Evolutionary conservation across 371 early-diverging fungal species (phyloP).

Genomic region (Saksenaea vasiformis): DNA sequence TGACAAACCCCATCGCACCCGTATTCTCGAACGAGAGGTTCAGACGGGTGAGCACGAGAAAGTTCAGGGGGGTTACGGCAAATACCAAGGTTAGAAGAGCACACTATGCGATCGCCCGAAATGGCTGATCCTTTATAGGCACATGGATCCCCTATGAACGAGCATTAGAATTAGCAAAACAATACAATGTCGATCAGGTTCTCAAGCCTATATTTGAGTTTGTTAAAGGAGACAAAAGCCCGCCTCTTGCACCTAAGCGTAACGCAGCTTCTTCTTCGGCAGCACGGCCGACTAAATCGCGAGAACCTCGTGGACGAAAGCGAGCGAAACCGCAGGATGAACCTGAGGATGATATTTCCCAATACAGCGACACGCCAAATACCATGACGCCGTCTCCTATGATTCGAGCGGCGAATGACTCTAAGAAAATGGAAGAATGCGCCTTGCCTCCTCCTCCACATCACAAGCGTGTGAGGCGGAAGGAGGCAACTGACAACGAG

Average conservation of each 20-base stretch:
- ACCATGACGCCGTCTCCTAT: neutral
- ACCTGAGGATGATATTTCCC: neutral
- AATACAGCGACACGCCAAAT: neutral
- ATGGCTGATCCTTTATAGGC: constrained; percentile 23
- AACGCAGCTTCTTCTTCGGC: constrained; percentile 13
- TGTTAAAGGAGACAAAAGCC: constrained; percentile 29
- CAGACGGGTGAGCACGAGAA: constrained; percentile 81
- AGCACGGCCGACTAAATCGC: constrained; percentile 13
- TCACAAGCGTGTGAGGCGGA: neutral
- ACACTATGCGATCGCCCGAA: neutral
- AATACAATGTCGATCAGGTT: constrained; percentile 37
- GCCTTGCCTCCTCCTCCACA: neutral
- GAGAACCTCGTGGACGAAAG: neutral
- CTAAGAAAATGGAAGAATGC: neutral
- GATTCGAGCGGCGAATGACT: neutral
- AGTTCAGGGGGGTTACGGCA: constrained; percentile 95
- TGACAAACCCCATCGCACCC: constrained; percentile 86
- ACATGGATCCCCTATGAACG: constrained; percentile 79
- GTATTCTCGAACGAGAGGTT: constrained; percentile 86
- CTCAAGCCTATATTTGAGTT: constrained; percentile 46
- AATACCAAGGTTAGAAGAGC: constrained; percentile 85
- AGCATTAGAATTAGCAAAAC: constrained; percentile 66
- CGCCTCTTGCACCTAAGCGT: constrained; percentile 54
- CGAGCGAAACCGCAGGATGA: constrained; percentile 4
- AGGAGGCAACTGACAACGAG: constrained; percentile 20